Evolutionary conservation across 805 yeast genomes (phyloP).

Genomic region (Lachancea kluyveri): DNA sequence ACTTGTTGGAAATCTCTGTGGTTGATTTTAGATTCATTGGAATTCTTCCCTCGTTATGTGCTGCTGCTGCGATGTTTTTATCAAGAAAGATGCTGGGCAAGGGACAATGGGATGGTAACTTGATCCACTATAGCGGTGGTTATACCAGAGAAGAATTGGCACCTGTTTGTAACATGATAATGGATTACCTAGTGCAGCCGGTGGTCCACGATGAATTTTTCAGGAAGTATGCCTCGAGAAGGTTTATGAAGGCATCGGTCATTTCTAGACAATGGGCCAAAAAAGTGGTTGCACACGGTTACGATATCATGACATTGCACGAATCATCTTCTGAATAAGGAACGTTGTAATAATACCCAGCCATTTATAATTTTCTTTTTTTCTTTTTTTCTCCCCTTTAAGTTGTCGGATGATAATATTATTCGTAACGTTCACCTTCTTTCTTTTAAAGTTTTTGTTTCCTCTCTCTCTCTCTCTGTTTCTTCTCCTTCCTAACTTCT

Average conservation of each 20-base stretch:
- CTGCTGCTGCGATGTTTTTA: constrained; percentile 87
- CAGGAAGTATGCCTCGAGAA: constrained; percentile 85
- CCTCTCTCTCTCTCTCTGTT: too few relatives aligned
- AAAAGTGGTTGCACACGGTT: constrained; percentile 36
- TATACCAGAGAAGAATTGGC: constrained; percentile 66
- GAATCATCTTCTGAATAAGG: constrained; percentile 18
- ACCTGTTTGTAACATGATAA: constrained; percentile 66
- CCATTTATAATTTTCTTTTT: too few relatives aligned
- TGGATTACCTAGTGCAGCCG: constrained; percentile 72
- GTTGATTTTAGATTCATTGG: constrained; percentile 78
- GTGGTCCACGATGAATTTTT: constrained; percentile 89
- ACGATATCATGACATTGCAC: constrained; percentile 35
- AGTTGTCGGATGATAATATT: too few relatives aligned
- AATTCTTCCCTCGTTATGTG: constrained; percentile 69
- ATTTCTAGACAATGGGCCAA: constrained; percentile 82
- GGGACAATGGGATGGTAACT: constrained; percentile 75
- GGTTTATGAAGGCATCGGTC: constrained; percentile 79
- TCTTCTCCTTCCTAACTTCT: too few relatives aligned
- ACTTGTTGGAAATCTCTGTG: constrained; percentile 70
- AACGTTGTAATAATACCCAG: too few relatives aligned
- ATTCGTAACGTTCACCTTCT: too few relatives aligned
- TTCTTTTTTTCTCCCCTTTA: background rate
- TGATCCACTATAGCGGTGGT: constrained; percentile 90
- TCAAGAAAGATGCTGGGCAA: constrained; percentile 71
- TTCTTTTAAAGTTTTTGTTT: too few relatives aligned